Evolutionary conservation across 345 rosid genomes (phyloP).

Genomic region (Bruguiera gymnorhiza): DNA sequence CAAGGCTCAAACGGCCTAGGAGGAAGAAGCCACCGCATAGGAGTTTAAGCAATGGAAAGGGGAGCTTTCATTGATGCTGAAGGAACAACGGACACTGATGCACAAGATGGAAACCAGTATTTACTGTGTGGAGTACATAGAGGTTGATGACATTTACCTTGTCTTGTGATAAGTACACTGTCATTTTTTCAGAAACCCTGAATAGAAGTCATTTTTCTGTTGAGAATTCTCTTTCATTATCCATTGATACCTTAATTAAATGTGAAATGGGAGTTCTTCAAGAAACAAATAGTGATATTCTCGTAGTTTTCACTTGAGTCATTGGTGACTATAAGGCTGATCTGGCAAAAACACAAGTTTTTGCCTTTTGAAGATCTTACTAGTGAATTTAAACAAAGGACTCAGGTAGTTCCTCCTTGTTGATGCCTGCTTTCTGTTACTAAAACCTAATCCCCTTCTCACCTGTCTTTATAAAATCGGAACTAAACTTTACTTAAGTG

Average conservation of each 20-base stretch:
- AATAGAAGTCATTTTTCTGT: not conserved
- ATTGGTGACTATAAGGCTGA: constrained; percentile 14
- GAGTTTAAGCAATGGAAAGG: constrained; percentile 96
- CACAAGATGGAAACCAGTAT: constrained; percentile 66
- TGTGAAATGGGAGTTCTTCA: constrained; percentile 2
- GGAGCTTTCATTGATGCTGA: constrained; percentile 82
- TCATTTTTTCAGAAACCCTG: not conserved
- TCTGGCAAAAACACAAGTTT: no score
- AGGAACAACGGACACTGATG: constrained; percentile 72
- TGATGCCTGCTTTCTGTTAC: no score
- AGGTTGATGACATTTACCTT: constrained; percentile 35
- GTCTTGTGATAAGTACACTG: not conserved
- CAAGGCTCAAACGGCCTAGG: constrained; percentile 62
- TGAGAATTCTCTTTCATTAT: not conserved
- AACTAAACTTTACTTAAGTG: no score
- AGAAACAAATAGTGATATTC: not conserved
- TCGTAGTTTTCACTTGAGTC: not conserved
- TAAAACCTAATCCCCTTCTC: no score
- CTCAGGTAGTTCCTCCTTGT: constrained; percentile 52
- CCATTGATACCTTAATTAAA: not conserved
- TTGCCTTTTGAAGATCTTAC: constrained; percentile 97
- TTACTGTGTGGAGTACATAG: constrained; percentile 79
- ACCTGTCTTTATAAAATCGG: no score
- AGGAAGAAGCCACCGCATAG: constrained; percentile 86
- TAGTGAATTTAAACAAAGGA: constrained; percentile 81